These are phyloP conservation scores for Biscutella laevigata DNA, from an alignment of 441 rosid species.

Conservation along the genomic window DNA sequence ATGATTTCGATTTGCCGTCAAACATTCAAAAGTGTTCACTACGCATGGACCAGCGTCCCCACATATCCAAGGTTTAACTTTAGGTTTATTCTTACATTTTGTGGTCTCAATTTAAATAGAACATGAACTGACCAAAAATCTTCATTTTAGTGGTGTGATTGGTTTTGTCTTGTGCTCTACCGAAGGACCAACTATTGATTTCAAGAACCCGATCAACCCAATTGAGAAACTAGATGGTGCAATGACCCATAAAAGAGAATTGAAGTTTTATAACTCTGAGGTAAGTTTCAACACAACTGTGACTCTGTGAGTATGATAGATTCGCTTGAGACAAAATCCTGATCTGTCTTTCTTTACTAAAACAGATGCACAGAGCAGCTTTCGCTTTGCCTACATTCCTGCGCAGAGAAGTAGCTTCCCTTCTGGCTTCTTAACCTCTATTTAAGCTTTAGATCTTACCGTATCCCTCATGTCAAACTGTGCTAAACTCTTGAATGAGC, in stretches of 20 bases:
- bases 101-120: neutral
- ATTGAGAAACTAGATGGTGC: conserved; percentile 87
- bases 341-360: conserved; percentile 6
- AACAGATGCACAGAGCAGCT: conserved; percentile 85
- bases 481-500: conserved; percentile 1
- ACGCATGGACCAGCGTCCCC: conserved; percentile 97
- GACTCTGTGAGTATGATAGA: neutral
- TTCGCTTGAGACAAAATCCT: neutral
- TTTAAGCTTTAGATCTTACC: neutral
- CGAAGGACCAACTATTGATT: conserved; percentile 73
- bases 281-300: conserved; percentile 27
- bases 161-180: conserved; percentile 83
- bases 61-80: conserved; percentile 78
- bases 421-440: conserved; percentile 22
- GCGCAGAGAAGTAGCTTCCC: conserved; percentile 59
- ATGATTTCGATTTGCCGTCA: conserved; percentile 69
- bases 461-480: neutral
- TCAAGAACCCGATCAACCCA: conserved; percentile 84
- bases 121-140: neutral
- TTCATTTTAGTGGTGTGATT: conserved; percentile 60
- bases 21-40: conserved; percentile 75
- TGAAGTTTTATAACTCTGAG: conserved; percentile 77
- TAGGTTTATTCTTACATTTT: neutral
- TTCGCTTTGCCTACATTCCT: conserved; percentile 78
- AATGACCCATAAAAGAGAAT: conserved; percentile 46